Evolutionary conservation across 2,329 filamentous ascomycete species (phyloP).

Genomic region (Coniochaeta sp.): DNA sequence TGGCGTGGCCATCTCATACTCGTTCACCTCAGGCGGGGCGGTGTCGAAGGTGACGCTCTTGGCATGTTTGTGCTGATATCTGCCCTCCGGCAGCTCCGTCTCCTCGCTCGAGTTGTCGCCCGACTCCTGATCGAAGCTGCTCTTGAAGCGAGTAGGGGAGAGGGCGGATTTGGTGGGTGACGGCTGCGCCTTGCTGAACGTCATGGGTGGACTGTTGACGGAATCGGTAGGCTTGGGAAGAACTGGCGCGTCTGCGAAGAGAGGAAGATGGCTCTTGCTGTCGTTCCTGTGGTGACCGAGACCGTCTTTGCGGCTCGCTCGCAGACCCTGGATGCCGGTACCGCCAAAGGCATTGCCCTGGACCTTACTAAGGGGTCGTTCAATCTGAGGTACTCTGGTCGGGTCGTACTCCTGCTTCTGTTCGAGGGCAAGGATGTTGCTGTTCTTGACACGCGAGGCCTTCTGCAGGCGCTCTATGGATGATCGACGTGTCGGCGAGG

Average conservation of each 20-base stretch:
- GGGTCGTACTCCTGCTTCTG: slow-evolving; percentile 91
- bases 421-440: slow-evolving; percentile 91
- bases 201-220: slow-evolving; percentile 20
- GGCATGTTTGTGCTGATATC: slow-evolving; percentile 70
- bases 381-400: slow-evolving; percentile 65
- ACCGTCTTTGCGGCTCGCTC: slow-evolving; percentile 21
- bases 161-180: slow-evolving; percentile 90
- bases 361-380: slow-evolving; percentile 73
- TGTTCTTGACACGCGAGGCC: slow-evolving; percentile 94
- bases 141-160: slow-evolving; percentile 59
- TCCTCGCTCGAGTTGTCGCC: slow-evolving; percentile 55
- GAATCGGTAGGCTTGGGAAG: slow-evolving; percentile 26
- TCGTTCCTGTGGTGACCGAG: slow-evolving; percentile 44
- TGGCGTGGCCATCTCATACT: slow-evolving; percentile 96
- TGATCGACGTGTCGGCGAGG: slow-evolving; percentile 70
- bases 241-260: slow-evolving; percentile 42
- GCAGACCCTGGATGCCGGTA: slow-evolving; percentile 44
- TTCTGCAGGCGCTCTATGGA: slow-evolving; percentile 95
- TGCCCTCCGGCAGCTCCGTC: slow-evolving; percentile 54
- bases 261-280: slow-evolving; percentile 54
- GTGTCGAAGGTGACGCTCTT: slow-evolving; percentile 98
- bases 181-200: slow-evolving; percentile 61
- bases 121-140: slow-evolving; percentile 61
- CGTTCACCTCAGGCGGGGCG: slow-evolving; percentile 87
- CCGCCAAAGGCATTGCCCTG: slow-evolving; percentile 65